Evolutionary conservation across 345 rosid species (phyloP).

Genomic region (Diplotaxis tenuifolia): DNA sequence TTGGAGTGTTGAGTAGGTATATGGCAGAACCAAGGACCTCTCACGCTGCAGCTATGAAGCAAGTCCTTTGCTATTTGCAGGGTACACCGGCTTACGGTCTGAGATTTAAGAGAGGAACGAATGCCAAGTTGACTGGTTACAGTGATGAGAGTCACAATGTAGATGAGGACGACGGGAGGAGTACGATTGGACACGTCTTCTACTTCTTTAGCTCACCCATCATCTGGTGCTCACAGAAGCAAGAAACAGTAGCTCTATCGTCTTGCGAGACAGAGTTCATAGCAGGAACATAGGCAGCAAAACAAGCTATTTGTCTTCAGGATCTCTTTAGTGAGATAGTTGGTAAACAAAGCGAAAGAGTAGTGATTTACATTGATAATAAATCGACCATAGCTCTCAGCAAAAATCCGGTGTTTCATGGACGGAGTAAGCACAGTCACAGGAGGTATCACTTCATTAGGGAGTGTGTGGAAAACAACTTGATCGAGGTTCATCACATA

Average conservation of each 20-base stretch:
- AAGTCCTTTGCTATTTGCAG: no score
- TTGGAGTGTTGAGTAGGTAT: no score
- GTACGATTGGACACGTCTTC: not conserved
- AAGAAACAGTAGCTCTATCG: not conserved
- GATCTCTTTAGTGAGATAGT: not conserved
- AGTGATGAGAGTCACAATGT: not conserved
- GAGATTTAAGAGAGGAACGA: no score
- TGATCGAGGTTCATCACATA: not conserved
- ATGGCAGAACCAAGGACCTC: no score
- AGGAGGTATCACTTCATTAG: not conserved
- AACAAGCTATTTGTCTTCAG: not conserved
- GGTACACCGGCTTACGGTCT: no score
- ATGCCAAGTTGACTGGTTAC: no score
- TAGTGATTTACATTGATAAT: not conserved
- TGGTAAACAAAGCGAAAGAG: not conserved
- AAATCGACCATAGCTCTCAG: not conserved
- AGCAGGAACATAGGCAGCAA: not conserved
- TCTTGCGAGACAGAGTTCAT: not conserved
- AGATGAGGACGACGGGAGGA: not conserved
- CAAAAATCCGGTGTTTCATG: not conserved
- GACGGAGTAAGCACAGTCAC: not conserved
- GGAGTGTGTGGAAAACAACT: not conserved
- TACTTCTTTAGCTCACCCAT: not conserved
- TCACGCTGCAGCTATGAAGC: no score
- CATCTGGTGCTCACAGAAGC: not conserved